phyloP scores from a whole-genome alignment of 306 rosid species.

The Castanea mollissima region DNA sequence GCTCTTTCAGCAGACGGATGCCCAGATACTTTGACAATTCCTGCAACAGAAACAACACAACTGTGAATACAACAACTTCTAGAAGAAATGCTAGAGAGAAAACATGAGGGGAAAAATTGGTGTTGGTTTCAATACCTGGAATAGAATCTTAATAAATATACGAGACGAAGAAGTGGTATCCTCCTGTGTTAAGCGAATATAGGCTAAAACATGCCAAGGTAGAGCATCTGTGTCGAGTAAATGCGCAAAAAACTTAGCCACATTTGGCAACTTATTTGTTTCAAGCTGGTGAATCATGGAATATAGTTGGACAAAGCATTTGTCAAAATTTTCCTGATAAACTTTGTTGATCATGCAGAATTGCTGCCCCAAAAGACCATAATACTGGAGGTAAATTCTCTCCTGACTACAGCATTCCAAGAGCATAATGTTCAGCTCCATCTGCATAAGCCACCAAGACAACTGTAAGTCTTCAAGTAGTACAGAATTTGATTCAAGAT shows the following conservation, averaged over 20 bases:
- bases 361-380: constrained; percentile 88
- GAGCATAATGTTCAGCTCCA: constrained; percentile 78
- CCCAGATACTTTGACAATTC: too few species aligned
- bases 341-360: constrained; percentile 88
- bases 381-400: constrained; percentile 76
- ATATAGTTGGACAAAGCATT: constrained; percentile 88
- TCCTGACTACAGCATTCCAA: constrained; percentile 94
- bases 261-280: constrained; percentile 33
- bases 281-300: constrained; percentile 29
- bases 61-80: too few species aligned
- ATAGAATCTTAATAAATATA: too few species aligned
- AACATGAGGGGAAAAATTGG: too few species aligned
- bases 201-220: too few species aligned
- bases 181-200: too few species aligned
- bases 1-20: too few species aligned
- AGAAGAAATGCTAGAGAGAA: too few species aligned
- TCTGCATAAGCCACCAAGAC: constrained; percentile 42
- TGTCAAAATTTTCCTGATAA: constrained; percentile 84
- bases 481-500: background rate
- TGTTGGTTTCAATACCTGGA: too few species aligned
- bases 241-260: constrained; percentile 85
- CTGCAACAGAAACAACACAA: too few species aligned
- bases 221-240: constrained; percentile 84
- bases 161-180: too few species aligned
- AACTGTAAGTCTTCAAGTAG: background rate